A percentile compares a stretch with the other conserved stretches of the same genome.
Evolutionary conservation across 768 basidiomycete species (phyloP).

Genomic region (Kwoniella botswanensis): DNA sequence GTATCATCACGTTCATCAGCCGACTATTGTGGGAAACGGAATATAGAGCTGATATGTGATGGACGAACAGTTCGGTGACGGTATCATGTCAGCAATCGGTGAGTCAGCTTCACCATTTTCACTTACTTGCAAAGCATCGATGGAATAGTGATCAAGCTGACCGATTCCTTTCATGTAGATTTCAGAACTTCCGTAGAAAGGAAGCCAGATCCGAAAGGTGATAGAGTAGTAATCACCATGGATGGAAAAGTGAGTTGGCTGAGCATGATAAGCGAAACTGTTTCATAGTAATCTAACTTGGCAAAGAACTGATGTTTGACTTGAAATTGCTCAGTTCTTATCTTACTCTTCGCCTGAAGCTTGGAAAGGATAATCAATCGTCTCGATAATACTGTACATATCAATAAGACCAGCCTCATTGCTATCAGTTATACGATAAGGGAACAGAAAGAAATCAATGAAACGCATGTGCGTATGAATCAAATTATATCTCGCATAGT

Average conservation of each 20-base stretch:
- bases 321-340: slow-evolving; percentile 9
- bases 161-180: slow-evolving; percentile 8
- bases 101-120: slow-evolving; percentile 7
- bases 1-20: neutral
- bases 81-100: slow-evolving; percentile 56
- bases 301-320: no score
- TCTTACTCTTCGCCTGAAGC: slow-evolving; percentile 21
- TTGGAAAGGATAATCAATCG: slow-evolving; percentile 5
- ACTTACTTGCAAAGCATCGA: neutral
- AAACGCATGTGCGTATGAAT: neutral
- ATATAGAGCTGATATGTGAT: neutral
- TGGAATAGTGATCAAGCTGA: neutral
- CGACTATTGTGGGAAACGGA: neutral
- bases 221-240: slow-evolving; percentile 54
- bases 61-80: slow-evolving; percentile 49
- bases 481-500: neutral
- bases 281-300: no score
- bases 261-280: neutral
- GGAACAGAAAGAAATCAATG: neutral
- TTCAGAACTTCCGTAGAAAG: slow-evolving; percentile 49
- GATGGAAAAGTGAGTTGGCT: slow-evolving; percentile 47
- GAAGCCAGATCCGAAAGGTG: slow-evolving; percentile 52
- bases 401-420: neutral
- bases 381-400: neutral
- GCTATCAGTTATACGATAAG: neutral